phyloP scores from a whole-genome alignment of 768 basidiomycete species.

The Dendrothele bispora region DNA sequence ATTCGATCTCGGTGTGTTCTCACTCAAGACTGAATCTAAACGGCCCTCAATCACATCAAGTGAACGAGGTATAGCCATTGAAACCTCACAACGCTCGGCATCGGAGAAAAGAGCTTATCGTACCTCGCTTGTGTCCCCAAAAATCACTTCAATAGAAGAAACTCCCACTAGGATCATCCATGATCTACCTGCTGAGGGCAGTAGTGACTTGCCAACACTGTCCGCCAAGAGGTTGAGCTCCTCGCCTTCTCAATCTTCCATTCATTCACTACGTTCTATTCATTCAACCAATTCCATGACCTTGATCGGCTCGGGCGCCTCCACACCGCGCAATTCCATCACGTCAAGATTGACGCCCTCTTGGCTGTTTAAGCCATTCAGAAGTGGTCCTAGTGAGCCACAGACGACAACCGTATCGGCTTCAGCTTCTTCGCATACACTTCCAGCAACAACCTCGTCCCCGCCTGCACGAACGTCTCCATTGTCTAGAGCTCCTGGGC shows the following conservation, averaged over 20 bases:
- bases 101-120: slow-evolving; percentile 49
- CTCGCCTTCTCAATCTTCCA: slow-evolving; percentile 68
- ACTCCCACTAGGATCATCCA: slow-evolving; percentile 52
- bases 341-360: slow-evolving; percentile 67
- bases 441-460: slow-evolving; percentile 23
- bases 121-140: slow-evolving; percentile 43
- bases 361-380: slow-evolving; percentile 81
- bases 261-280: slow-evolving; percentile 53
- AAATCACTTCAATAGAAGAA: slow-evolving; percentile 70
- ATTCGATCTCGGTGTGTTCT: slow-evolving; percentile 74
- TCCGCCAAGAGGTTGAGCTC: slow-evolving; percentile 43
- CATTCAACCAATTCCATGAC: slow-evolving; percentile 38
- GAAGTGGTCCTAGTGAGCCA: slow-evolving; percentile 61
- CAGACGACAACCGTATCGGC: slow-evolving; percentile 59
- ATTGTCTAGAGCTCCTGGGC: slow-evolving; percentile 11
- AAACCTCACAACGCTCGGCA: slow-evolving; percentile 35
- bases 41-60: background rate
- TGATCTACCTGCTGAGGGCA: slow-evolving; percentile 50
- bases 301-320: slow-evolving; percentile 11
- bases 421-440: slow-evolving; percentile 37
- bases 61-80: slow-evolving; percentile 27
- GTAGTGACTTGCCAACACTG: slow-evolving; percentile 13
- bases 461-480: slow-evolving; percentile 21
- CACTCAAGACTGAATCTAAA: slow-evolving; percentile 37
- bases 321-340: slow-evolving; percentile 38